phyloP scores from a whole-genome alignment of 2,329 filamentous ascomycete genomes.

The Teratosphaeria epicoccoides region DNA sequence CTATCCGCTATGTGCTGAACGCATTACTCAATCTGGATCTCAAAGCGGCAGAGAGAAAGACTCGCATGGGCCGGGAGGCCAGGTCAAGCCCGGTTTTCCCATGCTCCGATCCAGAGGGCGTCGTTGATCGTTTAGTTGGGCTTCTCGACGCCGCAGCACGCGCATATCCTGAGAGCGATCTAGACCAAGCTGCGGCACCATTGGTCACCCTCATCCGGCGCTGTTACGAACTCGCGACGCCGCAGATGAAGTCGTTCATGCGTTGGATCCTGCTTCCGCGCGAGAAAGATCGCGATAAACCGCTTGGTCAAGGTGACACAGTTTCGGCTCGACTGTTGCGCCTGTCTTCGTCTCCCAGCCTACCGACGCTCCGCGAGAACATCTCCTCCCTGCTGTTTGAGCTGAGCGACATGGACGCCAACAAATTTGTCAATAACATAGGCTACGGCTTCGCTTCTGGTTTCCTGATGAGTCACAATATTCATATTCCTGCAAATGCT shows the following conservation, averaged over 20 bases:
- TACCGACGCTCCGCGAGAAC: constrained; percentile 60
- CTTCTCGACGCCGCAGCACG: constrained; percentile 59
- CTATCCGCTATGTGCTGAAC: constrained; percentile 65
- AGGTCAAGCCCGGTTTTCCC: constrained; percentile 53
- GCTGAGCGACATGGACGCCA: constrained; percentile 69
- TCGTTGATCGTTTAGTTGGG: constrained; percentile 55
- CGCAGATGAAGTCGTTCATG: constrained; percentile 51
- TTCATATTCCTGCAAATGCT: constrained; percentile 61
- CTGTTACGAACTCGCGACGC: constrained; percentile 60
- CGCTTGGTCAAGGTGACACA: constrained; percentile 64
- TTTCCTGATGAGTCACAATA: constrained; percentile 74
- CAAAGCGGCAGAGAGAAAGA: constrained; percentile 24
- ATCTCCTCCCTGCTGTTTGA: constrained; percentile 78
- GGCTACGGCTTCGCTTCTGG: constrained; percentile 91
- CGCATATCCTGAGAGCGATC: constrained; percentile 54
- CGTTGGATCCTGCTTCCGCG: constrained; percentile 62
- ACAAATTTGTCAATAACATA: constrained; percentile 76
- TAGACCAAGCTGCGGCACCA: constrained; percentile 56
- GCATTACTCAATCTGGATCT: constrained; percentile 70
- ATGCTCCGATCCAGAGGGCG: constrained; percentile 45
- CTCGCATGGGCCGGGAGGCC: constrained; percentile 11
- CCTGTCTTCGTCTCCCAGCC: constrained; percentile 62
- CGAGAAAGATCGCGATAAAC: constrained; percentile 61
- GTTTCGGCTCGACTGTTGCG: constrained; percentile 67
- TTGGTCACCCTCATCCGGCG: constrained; percentile 57